phyloP scores from a whole-genome alignment of 2,329 filamentous ascomycete species.

The Aspergillus awamori region DNA sequence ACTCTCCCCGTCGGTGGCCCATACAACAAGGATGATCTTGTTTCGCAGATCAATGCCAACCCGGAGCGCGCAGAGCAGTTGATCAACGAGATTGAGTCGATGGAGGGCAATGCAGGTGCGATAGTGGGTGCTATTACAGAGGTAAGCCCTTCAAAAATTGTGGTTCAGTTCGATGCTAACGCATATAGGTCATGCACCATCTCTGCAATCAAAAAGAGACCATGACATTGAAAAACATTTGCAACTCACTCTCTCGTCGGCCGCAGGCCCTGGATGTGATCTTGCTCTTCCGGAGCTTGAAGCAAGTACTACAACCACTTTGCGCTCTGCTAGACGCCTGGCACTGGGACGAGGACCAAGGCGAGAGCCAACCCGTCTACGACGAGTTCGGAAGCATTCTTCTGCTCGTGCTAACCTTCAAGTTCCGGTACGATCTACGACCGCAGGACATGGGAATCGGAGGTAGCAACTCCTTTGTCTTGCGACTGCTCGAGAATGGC shows the following conservation, averaged over 20 bases:
- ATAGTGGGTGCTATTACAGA: slow-evolving; percentile 77
- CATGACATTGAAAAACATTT: slow-evolving; percentile 64
- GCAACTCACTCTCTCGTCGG: slow-evolving; percentile 59
- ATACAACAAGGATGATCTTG: slow-evolving; percentile 75
- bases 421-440: slow-evolving; percentile 59
- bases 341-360: slow-evolving; percentile 66
- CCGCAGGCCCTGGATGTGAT: slow-evolving; percentile 61
- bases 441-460: slow-evolving; percentile 57
- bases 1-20: slow-evolving; percentile 66
- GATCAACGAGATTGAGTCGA: slow-evolving; percentile 80
- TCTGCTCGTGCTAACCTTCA: slow-evolving; percentile 59
- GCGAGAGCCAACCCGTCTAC: slow-evolving; percentile 66
- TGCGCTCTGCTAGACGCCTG: slow-evolving; percentile 64
- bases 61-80: slow-evolving; percentile 74
- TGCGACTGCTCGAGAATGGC: slow-evolving; percentile 54
- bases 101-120: slow-evolving; percentile 88
- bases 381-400: slow-evolving; percentile 67
- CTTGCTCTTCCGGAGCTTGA: slow-evolving; percentile 61
- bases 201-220: slow-evolving; percentile 64
- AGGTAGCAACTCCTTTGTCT: slow-evolving; percentile 57
- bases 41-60: slow-evolving; percentile 76
- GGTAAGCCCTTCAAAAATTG: slow-evolving; percentile 46
- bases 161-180: slow-evolving; percentile 12
- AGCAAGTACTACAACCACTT: slow-evolving; percentile 59
- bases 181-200: slow-evolving; percentile 52